Conservation (phyloP, 2,329 filamentous ascomycete genomes). For the Venturia nashicola region DNA sequence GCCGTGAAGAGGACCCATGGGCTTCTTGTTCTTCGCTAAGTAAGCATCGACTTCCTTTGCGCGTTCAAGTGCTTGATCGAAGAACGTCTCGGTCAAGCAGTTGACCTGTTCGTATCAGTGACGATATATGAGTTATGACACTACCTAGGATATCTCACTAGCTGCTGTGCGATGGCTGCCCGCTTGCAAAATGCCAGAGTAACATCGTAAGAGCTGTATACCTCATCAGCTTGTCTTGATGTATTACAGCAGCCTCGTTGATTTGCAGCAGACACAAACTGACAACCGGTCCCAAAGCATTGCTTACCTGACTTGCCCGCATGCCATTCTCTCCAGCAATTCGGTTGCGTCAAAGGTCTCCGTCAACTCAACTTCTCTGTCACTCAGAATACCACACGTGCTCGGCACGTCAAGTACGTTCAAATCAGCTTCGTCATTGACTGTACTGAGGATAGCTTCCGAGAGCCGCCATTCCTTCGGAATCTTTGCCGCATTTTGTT, state of each 20-base stretch:
- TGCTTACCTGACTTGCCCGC: conserved; percentile 15
- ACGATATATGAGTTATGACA: not conserved
- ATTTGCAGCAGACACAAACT: too few relatives aligned
- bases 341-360: conserved; percentile 23
- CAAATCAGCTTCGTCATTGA: conserved; percentile 15
- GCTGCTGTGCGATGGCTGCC: conserved; percentile 44
- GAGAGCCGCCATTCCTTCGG: conserved; percentile 22
- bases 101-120: conserved; percentile 14
- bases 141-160: conserved; percentile 26
- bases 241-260: too few relatives aligned
- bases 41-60: conserved; percentile 28
- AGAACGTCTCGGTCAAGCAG: conserved; percentile 32
- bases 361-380: conserved; percentile 22
- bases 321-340: conserved; percentile 18
- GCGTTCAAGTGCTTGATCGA: conserved; percentile 26
- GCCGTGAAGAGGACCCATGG: conserved; percentile 40
- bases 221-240: not conserved
- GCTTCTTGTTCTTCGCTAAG: conserved; percentile 24
- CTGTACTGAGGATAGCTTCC: conserved; percentile 13
- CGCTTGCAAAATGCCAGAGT: conserved; percentile 41
- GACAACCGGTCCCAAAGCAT: not conserved
- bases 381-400: conserved; percentile 20
- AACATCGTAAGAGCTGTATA: conserved; percentile 26
- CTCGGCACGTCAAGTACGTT: conserved; percentile 21
- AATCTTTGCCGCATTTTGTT: conserved; percentile 18